Evolutionary conservation across 345 rosid species (phyloP).

Genomic region (Schrenkiella parvula): DNA sequence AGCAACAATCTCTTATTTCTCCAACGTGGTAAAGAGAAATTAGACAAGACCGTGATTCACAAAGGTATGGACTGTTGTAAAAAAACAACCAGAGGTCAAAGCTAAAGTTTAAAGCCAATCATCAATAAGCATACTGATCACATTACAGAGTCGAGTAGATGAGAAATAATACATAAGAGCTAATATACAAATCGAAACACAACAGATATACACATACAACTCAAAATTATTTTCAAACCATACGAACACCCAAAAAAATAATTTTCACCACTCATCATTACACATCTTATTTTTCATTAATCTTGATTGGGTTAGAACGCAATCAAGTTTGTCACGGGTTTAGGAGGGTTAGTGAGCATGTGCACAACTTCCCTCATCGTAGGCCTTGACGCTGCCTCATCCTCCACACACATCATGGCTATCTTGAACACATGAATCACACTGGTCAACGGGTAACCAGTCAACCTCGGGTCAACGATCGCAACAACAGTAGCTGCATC

Average conservation of each 20-base stretch:
- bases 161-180: neutral
- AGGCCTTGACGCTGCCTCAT: conserved; percentile 61
- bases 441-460: conserved; percentile 49
- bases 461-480: conserved; percentile 60
- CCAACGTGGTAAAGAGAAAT: neutral
- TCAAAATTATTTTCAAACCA: neutral
- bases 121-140: neutral
- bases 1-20: neutral
- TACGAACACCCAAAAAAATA: conserved; percentile 3
- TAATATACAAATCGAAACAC: conserved; percentile 25
- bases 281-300: conserved; percentile 9
- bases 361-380: conserved; percentile 94
- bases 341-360: conserved; percentile 62
- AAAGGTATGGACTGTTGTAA: neutral
- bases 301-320: conserved; percentile 17
- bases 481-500: conserved; percentile 62
- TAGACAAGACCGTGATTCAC: neutral
- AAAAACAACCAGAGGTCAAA: neutral
- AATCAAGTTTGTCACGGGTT: conserved; percentile 41
- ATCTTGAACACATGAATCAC: conserved; percentile 72
- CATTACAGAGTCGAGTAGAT: conserved; percentile 1
- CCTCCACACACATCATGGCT: conserved; percentile 78
- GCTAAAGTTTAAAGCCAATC: neutral
- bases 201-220: conserved; percentile 22
- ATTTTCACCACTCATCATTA: neutral